Percentiles rank a stretch among this genome's conserved stretches.
These are phyloP conservation scores for Chloroidium sp. DNA, from an alignment of 163 green algal species.

Conservation along the genomic window DNA sequence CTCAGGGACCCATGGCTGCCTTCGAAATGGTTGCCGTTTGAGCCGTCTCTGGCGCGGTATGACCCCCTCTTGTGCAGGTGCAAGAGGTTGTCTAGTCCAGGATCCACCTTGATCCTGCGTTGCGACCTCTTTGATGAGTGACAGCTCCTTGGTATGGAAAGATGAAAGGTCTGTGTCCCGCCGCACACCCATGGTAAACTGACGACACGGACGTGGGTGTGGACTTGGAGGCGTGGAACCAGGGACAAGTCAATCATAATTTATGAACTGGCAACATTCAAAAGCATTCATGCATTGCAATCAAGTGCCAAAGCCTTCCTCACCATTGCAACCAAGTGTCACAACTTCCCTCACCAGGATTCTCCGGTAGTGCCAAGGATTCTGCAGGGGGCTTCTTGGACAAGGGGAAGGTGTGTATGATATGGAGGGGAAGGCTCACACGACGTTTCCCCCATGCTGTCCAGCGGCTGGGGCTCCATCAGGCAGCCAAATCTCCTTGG, in stretches of 20 bases:
- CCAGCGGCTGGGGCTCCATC: slow-evolving; percentile 45
- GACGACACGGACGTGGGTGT: too few relatives aligned
- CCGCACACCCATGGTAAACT: too few relatives aligned
- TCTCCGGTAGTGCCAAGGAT: neutral
- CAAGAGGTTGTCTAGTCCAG: slow-evolving; percentile 51
- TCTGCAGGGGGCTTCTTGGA: neutral
- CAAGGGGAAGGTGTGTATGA: neutral
- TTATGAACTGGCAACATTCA: neutral
- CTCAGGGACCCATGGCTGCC: slow-evolving; percentile 53
- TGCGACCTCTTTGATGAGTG: too few relatives aligned
- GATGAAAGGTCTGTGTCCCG: too few relatives aligned
- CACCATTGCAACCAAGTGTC: too few relatives aligned
- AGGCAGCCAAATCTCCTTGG: slow-evolving; percentile 69
- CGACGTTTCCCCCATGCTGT: slow-evolving; percentile 55
- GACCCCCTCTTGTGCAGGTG: slow-evolving; percentile 58
- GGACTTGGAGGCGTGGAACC: too few relatives aligned
- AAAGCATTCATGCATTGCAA: neutral
- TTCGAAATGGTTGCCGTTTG: slow-evolving; percentile 51
- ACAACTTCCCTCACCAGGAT: neutral
- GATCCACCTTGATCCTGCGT: slow-evolving; percentile 52
- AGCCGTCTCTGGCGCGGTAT: slow-evolving; percentile 26
- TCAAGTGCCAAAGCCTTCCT: too few relatives aligned
- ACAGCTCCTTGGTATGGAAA: too few relatives aligned
- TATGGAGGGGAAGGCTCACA: slow-evolving; percentile 11
- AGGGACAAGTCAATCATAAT: neutral